These are phyloP conservation scores for Prunus yedoensis DNA, from an alignment of 331 rosid genomes.

Conservation along the genomic window DNA sequence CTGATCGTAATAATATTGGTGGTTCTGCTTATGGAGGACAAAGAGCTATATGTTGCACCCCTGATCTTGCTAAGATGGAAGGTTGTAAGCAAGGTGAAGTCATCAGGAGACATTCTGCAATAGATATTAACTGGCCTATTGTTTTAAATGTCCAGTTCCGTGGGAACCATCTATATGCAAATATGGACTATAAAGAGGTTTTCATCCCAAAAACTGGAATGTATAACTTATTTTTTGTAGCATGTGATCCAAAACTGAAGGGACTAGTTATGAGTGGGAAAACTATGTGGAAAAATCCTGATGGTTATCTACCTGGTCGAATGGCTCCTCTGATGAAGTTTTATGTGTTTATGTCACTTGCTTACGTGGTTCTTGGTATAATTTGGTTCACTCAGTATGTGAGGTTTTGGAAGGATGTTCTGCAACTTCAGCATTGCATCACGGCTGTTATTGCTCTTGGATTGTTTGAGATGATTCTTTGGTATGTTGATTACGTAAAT, in stretches of 20 bases:
- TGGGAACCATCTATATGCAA: slow-evolving; percentile 37
- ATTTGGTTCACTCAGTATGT: slow-evolving; percentile 87
- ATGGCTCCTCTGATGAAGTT: slow-evolving; percentile 88
- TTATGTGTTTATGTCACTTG: slow-evolving; percentile 69
- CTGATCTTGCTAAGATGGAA: slow-evolving; percentile 89
- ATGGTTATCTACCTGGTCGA: slow-evolving; percentile 92
- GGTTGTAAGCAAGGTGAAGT: slow-evolving; percentile 93
- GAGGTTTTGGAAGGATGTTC: slow-evolving; percentile 86
- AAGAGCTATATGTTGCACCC: slow-evolving; percentile 85
- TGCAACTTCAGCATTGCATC: slow-evolving; percentile 93
- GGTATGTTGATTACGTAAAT: slow-evolving; percentile 84
- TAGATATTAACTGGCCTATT: slow-evolving; percentile 75
- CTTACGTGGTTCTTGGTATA: slow-evolving; percentile 58
- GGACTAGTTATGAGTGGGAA: slow-evolving; percentile 81
- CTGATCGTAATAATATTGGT: slow-evolving; percentile 88
- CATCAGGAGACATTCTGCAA: slow-evolving; percentile 71
- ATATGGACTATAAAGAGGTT: slow-evolving; percentile 45
- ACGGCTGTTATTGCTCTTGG: slow-evolving; percentile 79
- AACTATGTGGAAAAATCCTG: slow-evolving; percentile 84
- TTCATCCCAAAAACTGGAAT: slow-evolving; percentile 76
- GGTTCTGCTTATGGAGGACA: slow-evolving; percentile 99
- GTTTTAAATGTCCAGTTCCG: slow-evolving; percentile 54
- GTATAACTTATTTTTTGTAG: slow-evolving; percentile 87
- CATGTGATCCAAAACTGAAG: slow-evolving; percentile 92
- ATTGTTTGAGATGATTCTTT: slow-evolving; percentile 94